phyloP scores from a whole-genome alignment of 805 yeast genomes.

The Metschnikowia bowlesiae region DNA sequence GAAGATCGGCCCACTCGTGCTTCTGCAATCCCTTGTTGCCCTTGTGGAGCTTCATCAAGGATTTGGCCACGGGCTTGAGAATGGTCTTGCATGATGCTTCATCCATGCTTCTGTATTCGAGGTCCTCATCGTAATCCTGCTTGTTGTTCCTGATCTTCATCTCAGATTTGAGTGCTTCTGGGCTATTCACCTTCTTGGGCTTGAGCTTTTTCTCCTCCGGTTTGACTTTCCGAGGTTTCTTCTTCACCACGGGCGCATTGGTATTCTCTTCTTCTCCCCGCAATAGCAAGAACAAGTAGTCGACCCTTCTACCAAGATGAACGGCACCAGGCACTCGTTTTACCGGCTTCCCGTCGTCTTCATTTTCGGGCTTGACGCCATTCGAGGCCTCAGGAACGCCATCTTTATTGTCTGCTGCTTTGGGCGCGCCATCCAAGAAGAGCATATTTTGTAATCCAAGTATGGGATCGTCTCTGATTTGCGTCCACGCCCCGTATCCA shows the following conservation, averaged over 20 bases:
- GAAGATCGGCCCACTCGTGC: conserved; percentile 68
- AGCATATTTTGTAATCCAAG: conserved; percentile 81
- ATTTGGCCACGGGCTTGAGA: conserved; percentile 63
- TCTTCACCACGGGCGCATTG: conserved; percentile 12
- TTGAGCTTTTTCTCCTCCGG: conserved; percentile 16
- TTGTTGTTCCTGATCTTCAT: conserved; percentile 18
- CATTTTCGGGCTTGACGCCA: conserved; percentile 12
- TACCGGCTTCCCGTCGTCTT: conserved; percentile 26
- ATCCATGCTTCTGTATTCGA: conserved; percentile 76
- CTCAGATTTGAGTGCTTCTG: conserved; percentile 4
- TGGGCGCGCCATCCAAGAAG: conserved; percentile 48
- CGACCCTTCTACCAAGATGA: conserved; percentile 87
- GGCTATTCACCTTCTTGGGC: conserved; percentile 14
- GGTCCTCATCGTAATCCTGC: conserved; percentile 25
- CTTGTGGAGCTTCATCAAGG: conserved; percentile 60
- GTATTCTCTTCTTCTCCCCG: conserved; percentile 48
- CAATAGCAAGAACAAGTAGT: conserved; percentile 71
- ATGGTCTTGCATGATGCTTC: conserved; percentile 59
- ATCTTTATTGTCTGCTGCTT: conserved; percentile 12
- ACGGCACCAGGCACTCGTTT: conserved; percentile 88
- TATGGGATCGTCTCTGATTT: conserved; percentile 92
- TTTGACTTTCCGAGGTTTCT: conserved; percentile 18
- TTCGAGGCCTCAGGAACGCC: conserved; percentile 4
- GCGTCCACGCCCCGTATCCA: conserved; percentile 95
- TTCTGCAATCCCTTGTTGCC: conserved; percentile 73